Conservation (phyloP, 305 asterid species). For the Fraxinus ornus region DNA sequence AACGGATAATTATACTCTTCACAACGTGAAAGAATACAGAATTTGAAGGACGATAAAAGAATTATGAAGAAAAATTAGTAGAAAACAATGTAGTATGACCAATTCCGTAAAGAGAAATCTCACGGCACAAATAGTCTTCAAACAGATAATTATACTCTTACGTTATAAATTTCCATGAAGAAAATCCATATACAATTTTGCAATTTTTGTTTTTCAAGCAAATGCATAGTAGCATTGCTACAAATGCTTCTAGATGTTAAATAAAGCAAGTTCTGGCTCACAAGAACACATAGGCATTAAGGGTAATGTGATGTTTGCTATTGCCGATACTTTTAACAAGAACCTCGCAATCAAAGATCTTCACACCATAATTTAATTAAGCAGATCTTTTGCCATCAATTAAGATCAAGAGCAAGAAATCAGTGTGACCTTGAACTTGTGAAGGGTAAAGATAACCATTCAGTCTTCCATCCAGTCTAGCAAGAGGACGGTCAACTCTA, state of each 20-base stretch:
- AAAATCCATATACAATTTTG: not conserved
- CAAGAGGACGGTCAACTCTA: slow-evolving; percentile 60
- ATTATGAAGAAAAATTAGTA: slow-evolving; percentile 17
- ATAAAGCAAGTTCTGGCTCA: slow-evolving; percentile 8
- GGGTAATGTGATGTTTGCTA: slow-evolving; percentile 6
- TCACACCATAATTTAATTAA: slow-evolving; percentile 9
- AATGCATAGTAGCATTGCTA: not conserved
- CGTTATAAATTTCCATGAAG: not conserved
- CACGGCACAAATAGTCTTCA: slow-evolving; percentile 1
- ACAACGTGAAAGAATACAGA: slow-evolving; percentile 27
- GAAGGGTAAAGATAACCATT: slow-evolving; percentile 61
- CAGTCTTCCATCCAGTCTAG: slow-evolving; percentile 65
- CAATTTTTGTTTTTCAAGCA: slow-evolving; percentile 5
- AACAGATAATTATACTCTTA: slow-evolving; percentile 13
- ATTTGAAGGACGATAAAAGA: slow-evolving; percentile 9
- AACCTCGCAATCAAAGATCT: slow-evolving; percentile 13
- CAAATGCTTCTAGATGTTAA: not conserved
- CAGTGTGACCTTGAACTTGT: slow-evolving; percentile 63
- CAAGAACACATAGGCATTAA: slow-evolving; percentile 3
- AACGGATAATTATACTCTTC: slow-evolving; percentile 20
- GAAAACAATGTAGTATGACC: not conserved
- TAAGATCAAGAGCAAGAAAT: slow-evolving; percentile 16
- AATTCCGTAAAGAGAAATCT: not conserved
- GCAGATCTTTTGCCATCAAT: not conserved
- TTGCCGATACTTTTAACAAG: slow-evolving; percentile 14